Evolutionary conservation across 2,329 filamentous ascomycete genomes (phyloP).

Genomic region (Aspergillus brunneoviolaceus): DNA sequence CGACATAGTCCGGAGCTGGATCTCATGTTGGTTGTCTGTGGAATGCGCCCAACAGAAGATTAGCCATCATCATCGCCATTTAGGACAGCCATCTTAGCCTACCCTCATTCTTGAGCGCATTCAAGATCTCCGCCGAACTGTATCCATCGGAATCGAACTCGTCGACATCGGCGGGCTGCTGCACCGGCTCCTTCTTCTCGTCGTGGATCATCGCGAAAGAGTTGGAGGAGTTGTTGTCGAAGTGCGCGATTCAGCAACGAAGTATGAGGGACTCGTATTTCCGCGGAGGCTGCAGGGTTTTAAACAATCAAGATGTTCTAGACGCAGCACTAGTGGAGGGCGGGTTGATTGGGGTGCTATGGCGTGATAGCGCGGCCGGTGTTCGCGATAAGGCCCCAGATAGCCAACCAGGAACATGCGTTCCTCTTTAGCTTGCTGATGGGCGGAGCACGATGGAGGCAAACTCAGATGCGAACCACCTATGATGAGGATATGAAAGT

Average conservation of each 20-base stretch:
- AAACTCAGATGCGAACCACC: too few relatives aligned
- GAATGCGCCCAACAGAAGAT: neutral
- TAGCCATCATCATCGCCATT: neutral
- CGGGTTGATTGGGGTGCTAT: slow-evolving; percentile 1
- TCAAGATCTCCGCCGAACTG: slow-evolving; percentile 1
- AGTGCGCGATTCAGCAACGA: neutral
- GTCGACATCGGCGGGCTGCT: neutral
- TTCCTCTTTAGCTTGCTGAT: neutral
- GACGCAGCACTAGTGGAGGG: neutral
- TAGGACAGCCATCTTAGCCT: neutral
- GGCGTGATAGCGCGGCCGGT: neutral
- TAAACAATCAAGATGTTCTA: neutral
- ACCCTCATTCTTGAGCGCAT: slow-evolving; percentile 4
- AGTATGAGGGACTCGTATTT: neutral
- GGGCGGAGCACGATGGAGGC: neutral
- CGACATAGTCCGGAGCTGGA: slow-evolving; percentile 54
- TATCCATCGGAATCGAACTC: neutral
- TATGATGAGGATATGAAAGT: too few relatives aligned
- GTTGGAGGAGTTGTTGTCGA: neutral
- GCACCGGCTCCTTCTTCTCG: neutral
- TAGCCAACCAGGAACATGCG: neutral
- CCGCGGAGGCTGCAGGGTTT: slow-evolving; percentile 1
- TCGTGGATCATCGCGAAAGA: neutral
- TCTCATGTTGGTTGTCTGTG: slow-evolving; percentile 33
- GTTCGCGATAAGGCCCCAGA: neutral